Percentiles rank a stretch among this genome's conserved stretches.
These are phyloP conservation scores for Acer saccharum DNA, from an alignment of 345 rosid genomes.

Conservation along the genomic window DNA sequence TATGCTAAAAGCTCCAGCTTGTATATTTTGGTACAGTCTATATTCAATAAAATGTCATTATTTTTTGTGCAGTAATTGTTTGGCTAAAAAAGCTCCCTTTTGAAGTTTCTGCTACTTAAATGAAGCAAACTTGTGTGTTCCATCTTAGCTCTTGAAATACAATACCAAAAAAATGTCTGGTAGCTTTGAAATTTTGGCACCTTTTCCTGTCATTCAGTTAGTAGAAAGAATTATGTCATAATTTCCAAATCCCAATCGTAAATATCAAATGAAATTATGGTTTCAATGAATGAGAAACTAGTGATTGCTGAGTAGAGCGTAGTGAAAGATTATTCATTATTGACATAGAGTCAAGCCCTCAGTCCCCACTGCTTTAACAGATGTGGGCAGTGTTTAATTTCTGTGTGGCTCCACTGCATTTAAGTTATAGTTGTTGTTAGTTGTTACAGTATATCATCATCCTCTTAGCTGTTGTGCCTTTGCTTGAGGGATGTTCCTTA, in stretches of 20 bases:
- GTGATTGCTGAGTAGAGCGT: not conserved
- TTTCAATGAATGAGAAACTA: not conserved
- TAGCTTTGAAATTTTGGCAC: not conserved
- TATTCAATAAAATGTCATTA: slow-evolving; percentile 26
- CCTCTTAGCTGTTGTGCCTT: too few species aligned
- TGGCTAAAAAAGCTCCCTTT: slow-evolving; percentile 7
- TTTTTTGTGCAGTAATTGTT: slow-evolving; percentile 26
- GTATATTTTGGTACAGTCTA: slow-evolving; percentile 16
- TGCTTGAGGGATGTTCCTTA: not conserved
- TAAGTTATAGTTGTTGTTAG: not conserved
- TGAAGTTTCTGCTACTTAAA: not conserved
- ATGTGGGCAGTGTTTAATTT: not conserved
- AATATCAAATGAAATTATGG: not conserved
- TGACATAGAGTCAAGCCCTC: not conserved
- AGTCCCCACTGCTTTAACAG: not conserved
- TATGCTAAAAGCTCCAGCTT: slow-evolving; percentile 18
- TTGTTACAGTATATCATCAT: too few species aligned
- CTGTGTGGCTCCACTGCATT: not conserved
- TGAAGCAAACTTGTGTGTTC: slow-evolving; percentile 2
- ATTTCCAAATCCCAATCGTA: not conserved
- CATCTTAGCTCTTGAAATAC: not conserved
- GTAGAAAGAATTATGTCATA: not conserved
- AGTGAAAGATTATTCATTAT: not conserved
- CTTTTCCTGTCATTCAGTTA: not conserved
- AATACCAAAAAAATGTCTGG: not conserved